These are phyloP conservation scores for Mycena olivaceomarginata DNA, from an alignment of 768 basidiomycete species.

Conservation along the genomic window DNA sequence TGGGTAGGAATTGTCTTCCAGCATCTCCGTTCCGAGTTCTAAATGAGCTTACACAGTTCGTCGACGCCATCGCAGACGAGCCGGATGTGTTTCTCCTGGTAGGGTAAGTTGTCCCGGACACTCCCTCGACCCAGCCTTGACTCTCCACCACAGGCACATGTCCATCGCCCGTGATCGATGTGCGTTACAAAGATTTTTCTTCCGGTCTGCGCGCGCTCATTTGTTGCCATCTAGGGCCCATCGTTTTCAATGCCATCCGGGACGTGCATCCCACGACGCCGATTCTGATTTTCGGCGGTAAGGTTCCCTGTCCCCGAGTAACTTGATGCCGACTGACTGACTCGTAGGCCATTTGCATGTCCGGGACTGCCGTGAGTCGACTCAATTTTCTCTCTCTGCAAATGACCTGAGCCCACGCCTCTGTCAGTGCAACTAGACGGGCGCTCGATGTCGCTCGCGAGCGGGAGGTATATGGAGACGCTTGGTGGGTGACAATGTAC, in stretches of 20 bases:
- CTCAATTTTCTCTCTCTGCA: background rate
- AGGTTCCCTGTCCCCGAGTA: background rate
- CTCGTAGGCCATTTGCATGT: conserved; percentile 81
- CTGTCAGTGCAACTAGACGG: conserved; percentile 77
- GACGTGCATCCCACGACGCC: conserved; percentile 83
- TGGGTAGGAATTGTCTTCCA: conserved; percentile 72
- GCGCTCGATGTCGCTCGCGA: conserved; percentile 86
- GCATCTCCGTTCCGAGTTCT: background rate
- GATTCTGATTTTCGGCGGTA: conserved; percentile 84
- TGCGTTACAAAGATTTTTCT: conserved; percentile 51
- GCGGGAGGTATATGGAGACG: conserved; percentile 97
- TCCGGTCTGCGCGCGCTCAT: background rate
- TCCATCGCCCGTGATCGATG: conserved; percentile 82
- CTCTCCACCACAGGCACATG: conserved; percentile 74
- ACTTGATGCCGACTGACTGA: background rate
- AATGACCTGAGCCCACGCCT: background rate
- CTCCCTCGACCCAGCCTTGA: background rate
- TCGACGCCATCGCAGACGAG: conserved; percentile 85
- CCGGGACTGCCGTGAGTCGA: conserved; percentile 81
- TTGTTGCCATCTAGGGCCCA: conserved; percentile 69
- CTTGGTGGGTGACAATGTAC: conserved; percentile 70
- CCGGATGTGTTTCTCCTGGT: conserved; percentile 90
- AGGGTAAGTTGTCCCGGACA: conserved; percentile 53
- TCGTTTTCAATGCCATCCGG: conserved; percentile 85
- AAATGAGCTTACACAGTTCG: conserved; percentile 70